Evolutionary conservation across 164 flowering plant species (phyloP).

Genomic region (Dillenia suffruticosa): DNA sequence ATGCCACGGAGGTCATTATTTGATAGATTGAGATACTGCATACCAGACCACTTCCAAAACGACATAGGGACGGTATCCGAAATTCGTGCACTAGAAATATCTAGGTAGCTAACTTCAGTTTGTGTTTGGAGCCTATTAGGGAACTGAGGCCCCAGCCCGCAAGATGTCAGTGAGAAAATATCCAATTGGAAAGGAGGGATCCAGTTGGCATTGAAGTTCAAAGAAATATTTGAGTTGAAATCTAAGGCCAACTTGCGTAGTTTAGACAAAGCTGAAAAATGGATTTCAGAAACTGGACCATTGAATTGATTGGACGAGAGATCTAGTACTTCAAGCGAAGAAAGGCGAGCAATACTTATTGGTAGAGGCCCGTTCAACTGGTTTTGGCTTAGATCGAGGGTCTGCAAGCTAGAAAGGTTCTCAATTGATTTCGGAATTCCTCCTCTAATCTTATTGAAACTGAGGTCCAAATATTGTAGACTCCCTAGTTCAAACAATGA

Average conservation of each 20-base stretch:
- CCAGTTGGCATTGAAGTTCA: slow-evolving; percentile 12
- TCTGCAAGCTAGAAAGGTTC: slow-evolving; percentile 1
- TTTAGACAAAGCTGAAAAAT: too few relatives aligned
- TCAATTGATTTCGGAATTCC: not conserved
- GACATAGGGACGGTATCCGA: slow-evolving; percentile 16
- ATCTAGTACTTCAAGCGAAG: not conserved
- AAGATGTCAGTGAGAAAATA: not conserved
- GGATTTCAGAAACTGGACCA: slow-evolving; percentile 5
- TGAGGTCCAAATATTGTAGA: slow-evolving; percentile 20
- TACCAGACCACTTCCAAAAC: slow-evolving; percentile 10
- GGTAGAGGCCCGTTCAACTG: not conserved
- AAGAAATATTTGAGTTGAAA: not conserved
- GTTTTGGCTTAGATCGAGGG: not conserved
- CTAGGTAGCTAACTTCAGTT: not conserved
- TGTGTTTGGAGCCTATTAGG: slow-evolving; percentile 27
- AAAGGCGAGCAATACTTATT: slow-evolving; percentile 1
- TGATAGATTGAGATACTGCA: slow-evolving; percentile 9
- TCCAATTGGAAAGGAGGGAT: slow-evolving; percentile 20
- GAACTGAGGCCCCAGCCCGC: slow-evolving; percentile 19
- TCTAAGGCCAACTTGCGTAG: too few relatives aligned
- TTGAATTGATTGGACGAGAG: slow-evolving; percentile 1
- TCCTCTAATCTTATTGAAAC: slow-evolving; percentile 6
- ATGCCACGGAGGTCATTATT: slow-evolving; percentile 11
- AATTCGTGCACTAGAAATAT: slow-evolving; percentile 13
- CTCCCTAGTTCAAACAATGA: slow-evolving; percentile 17